Base-by-base conservation (phyloP, 2,329 filamentous ascomycete genomes). In the Paecilomyces formosus region DNA sequence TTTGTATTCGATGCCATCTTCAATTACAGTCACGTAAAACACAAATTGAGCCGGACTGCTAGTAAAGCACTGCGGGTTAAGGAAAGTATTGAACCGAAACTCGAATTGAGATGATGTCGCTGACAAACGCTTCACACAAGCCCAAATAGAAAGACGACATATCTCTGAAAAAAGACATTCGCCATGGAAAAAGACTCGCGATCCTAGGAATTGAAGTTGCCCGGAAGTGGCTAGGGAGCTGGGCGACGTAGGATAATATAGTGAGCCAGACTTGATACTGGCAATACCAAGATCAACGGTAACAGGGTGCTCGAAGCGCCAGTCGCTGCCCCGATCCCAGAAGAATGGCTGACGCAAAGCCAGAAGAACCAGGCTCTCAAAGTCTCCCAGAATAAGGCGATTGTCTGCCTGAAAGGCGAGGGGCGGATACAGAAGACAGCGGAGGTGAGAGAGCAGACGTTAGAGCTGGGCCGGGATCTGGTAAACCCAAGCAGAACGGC, bases 111-210 rank as follows among this genome's bases (percentile, higher is more conserved):
- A 68, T 62, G 62, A 70, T 64, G 68, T 72, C 69, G 69, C 68
- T 74, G 69, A 67, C 67, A 69, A 67, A 73, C 70, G 68, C 66
- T 75, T 74, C 73, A 75, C 71, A 72, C 68, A 74, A 72, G 69
- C 66, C 70, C 68, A 70, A 71, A 74, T 71, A 72, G 67, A 73
- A 71, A 71, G 74, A 73, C 70, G 68, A 70, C 74, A 77, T 76
- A 72, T 76, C 74, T 76, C 66, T 72, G 70, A 61, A 69, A 68
- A 66, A 70, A 66, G 68, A 68, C 68, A 68, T 70, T 69, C 72
- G 74, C 74, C 74, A 76, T 76, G 70, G 63, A 71, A 70, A 71
- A 72, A 45, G 39, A 45, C n/a, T 18, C n/a, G 68, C 61, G 66
- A 69, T 51, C 15, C 58, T 56, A 60, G 50, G 57, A 62, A 60